Evolutionary conservation across 306 rosid species (phyloP), one percentile per base, ranked within the genome.

Genomic region (Dryas octopetala): DNA sequence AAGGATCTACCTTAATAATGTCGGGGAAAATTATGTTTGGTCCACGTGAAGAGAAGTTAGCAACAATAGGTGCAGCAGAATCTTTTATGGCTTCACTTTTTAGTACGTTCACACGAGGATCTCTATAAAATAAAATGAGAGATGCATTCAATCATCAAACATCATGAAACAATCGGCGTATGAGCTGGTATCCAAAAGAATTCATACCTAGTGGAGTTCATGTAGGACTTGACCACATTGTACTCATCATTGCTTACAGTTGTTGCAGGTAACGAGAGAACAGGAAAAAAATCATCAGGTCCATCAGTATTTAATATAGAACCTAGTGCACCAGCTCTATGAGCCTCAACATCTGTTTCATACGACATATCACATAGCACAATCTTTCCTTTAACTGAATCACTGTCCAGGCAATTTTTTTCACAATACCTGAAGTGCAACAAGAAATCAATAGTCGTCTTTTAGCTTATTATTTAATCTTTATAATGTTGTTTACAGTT

Each of bases 361-460:
- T 4, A 1, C 1, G 1, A 0, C 4, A 16, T 0, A 6, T 7
- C 26, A 58, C 89, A 85, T 2, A 76, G 2, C n/a, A 83, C 86
- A 53, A 88, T 81, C 63, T 85, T 83, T 23, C 85, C 89, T 54
- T 81, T 57, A 9, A 84, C 80, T n/a, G 70, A 57, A 6, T 43
- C 6, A 32, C 5, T 19, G 58, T 61, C 60, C 3, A 68, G 47
- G 19, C 76, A 57, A 13, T 49, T 48, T 28, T 9, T 8, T 9
- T 14, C 38, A 55, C 47, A 10, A 14, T 4, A 2, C 7, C 2
- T 58, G 8, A 1, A 15, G 9, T 13, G 8, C 49, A 64, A 12
- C 4, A 50, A 50, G 14, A 28, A 28, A 28, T 28, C 32, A 28
- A 28, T 28, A 28, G 32, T 28, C 32, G 19, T 19, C 19, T 28